Evolutionary conservation across 139 green algal species (phyloP).

Genomic region (Chlorella sp.): DNA sequence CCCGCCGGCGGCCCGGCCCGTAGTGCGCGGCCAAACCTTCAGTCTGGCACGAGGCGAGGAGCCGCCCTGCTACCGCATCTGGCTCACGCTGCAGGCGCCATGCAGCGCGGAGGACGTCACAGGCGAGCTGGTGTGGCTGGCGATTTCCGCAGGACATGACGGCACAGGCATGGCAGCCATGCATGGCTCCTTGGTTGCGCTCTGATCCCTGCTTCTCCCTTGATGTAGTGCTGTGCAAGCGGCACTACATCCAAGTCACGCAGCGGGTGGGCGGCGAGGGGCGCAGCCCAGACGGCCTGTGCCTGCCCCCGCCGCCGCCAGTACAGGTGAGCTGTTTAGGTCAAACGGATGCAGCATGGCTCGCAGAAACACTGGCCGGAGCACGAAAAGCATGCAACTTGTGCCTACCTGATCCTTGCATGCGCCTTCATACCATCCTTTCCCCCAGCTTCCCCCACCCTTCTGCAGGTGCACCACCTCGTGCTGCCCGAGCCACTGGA

Average conservation of each 20-base stretch:
- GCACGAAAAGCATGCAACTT: no score
- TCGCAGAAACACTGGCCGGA: no score
- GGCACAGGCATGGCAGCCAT: no score
- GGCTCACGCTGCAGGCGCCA: not conserved
- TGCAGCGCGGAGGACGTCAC: not conserved
- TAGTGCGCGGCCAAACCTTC: not conserved
- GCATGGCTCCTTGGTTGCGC: no score
- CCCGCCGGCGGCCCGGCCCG: no score
- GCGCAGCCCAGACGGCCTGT: not conserved
- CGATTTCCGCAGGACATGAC: no score
- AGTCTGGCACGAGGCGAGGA: not conserved
- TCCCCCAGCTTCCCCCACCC: no score
- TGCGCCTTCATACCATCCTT: no score
- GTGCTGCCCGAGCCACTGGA: slow-evolving; percentile 5
- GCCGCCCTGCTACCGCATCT: slow-evolving; percentile 2
- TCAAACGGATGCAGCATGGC: no score
- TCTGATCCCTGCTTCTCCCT: no score
- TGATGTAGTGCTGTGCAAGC: not conserved
- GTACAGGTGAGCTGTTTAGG: no score
- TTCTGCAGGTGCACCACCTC: not conserved
- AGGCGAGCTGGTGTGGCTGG: not conserved
- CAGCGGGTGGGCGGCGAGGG: not conserved
- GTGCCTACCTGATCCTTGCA: no score
- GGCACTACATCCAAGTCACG: not conserved
- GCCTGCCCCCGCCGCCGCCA: slow-evolving; percentile 7